Base-by-base conservation (phyloP, 2,329 filamentous ascomycete genomes). In the Arthrobotrys megalospora region DNA sequence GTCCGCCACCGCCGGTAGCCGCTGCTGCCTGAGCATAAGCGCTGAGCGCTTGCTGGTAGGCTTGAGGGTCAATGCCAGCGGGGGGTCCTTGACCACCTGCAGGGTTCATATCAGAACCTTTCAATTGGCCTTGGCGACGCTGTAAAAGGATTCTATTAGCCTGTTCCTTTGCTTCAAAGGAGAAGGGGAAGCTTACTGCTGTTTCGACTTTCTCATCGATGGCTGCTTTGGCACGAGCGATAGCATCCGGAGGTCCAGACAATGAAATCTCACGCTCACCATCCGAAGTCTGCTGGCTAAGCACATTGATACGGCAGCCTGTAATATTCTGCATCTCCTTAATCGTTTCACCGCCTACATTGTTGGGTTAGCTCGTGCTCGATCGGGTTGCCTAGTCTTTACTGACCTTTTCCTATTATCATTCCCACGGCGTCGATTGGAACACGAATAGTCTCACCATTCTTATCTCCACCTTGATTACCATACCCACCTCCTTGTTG, bases 281-380 rank as follows among this genome's bases (percentile, higher is more conserved):
- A 83, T 97, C 93, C 80, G 89, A 89, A 62, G 92, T 91, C 14
- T 92, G 92, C 6, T 93, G 91, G 82, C 93, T 92, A 36, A 93
- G 92, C 28, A 97, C 94, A 82, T 97, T 97, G 87, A 97, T 97
- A 86, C 97, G 97, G 88, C 94, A 97, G 53, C 93, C 92, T 4
- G 93, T 96, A 36, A 87, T 88, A 82, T 90, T 91, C 84, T 97
- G 94, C 91, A 97, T 96, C 81, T 97, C 93, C 80, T 94, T 93
- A 83, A 97, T 97, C 0, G 94, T 96, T 85, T 97, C 94, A 80
- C 94, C 94, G 71, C 93, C 88, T 87, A 65, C 6, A 36, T 50
- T 76, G 82, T 80, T 84, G 80, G 7, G 24, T 53, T 45, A 65
- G 36, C 12, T 53, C 24, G 21, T 32, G 19, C 16, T n/a, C 5